phyloP scores from a whole-genome alignment of 164 flowering plant species.

The Buxus sempervirens region DNA sequence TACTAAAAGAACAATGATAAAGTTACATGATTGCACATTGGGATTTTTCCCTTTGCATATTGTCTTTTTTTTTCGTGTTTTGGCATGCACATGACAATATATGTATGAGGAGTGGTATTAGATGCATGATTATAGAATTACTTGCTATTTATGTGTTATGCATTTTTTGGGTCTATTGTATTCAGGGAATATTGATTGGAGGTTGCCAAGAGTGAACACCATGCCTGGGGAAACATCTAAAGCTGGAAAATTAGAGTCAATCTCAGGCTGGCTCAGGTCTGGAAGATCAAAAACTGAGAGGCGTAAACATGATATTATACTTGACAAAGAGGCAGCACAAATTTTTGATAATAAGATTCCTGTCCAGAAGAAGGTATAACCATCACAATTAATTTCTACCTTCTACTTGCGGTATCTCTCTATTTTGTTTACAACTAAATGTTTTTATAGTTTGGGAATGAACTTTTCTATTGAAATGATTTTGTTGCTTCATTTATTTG shows the following conservation, averaged over 20 bases:
- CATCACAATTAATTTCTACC: not conserved
- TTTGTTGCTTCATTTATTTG: not conserved
- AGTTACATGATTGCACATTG: no score
- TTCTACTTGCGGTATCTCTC: not conserved
- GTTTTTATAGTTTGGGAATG: not conserved
- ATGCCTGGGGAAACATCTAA: slow-evolving; percentile 37
- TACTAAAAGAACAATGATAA: no score
- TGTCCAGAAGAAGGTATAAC: slow-evolving; percentile 62
- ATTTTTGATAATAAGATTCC: slow-evolving; percentile 73
- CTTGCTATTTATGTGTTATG: not conserved
- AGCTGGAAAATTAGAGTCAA: slow-evolving; percentile 30
- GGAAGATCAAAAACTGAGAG: slow-evolving; percentile 80
- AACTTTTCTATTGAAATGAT: not conserved
- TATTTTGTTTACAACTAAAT: not conserved
- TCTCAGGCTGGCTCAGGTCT: slow-evolving; percentile 31
- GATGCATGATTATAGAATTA: no score
- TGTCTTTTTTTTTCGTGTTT: no score
- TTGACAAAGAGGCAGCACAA: slow-evolving; percentile 57
- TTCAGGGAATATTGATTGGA: slow-evolving; percentile 34
- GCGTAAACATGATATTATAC: slow-evolving; percentile 35
- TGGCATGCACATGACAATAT: no score
- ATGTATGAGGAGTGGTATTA: no score
- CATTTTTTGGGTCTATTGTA: slow-evolving; percentile 5
- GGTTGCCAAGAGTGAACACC: slow-evolving; percentile 43
- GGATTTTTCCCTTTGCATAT: no score